These are phyloP conservation scores for Diaporthe sp. DNA, from an alignment of 2,329 filamentous ascomycete species.

Conservation along the genomic window DNA sequence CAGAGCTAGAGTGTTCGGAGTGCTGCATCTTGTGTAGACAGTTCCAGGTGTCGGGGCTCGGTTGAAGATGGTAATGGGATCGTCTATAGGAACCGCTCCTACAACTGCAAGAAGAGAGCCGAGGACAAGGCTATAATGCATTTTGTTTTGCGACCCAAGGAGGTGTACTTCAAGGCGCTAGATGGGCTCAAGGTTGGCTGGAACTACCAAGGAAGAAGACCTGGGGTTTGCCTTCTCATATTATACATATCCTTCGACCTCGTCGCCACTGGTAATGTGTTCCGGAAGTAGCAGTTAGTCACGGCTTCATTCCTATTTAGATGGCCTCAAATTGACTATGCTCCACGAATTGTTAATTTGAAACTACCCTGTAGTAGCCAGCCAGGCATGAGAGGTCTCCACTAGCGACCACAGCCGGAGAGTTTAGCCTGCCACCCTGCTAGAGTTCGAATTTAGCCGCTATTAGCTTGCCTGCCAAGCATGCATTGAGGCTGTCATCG, in stretches of 20 bases:
- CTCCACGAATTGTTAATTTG: constrained; percentile 9
- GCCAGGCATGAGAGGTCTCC: background rate
- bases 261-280: background rate
- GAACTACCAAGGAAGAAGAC: background rate
- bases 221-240: background rate
- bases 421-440: background rate
- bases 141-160: background rate
- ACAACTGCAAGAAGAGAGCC: constrained; percentile 13
- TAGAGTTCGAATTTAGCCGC: constrained; percentile 6
- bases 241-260: background rate
- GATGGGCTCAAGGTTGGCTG: background rate
- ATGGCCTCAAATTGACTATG: background rate
- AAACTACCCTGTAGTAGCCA: background rate
- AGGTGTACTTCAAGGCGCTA: background rate
- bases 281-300: background rate
- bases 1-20: constrained; percentile 58
- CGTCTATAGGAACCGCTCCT: background rate
- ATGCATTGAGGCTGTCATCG: background rate
- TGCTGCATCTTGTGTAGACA: constrained; percentile 57
- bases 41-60: constrained; percentile 52
- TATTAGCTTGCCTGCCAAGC: background rate
- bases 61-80: constrained; percentile 53
- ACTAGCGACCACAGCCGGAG: background rate
- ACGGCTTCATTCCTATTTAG: background rate
- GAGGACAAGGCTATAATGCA: constrained; percentile 7